Percentiles rank a stretch among this genome's conserved stretches.
Evolutionary conservation across 2,329 filamentous ascomycete genomes (phyloP).

Genomic region (Venturia aucupariae): DNA sequence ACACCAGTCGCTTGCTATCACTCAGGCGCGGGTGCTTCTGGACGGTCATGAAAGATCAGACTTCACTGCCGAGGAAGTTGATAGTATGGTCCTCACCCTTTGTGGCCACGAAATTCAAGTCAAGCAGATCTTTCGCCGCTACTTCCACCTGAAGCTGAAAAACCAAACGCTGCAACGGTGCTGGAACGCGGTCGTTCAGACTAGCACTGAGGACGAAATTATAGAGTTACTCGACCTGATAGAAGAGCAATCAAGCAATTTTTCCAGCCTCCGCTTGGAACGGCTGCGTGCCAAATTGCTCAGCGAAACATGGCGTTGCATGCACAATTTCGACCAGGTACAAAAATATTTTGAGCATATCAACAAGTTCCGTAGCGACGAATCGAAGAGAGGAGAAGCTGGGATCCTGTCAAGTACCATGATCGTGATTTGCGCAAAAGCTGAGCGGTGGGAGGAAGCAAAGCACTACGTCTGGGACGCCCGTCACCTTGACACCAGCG

Average conservation of each 20-base stretch:
- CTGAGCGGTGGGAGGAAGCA: background rate
- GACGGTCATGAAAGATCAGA: background rate
- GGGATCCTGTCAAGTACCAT: slow-evolving; percentile 2
- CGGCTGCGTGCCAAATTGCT: background rate
- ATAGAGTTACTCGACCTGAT: background rate
- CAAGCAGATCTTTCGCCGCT: background rate
- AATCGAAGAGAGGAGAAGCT: background rate
- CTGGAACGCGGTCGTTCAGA: background rate
- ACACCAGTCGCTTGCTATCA: background rate
- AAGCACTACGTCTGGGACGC: background rate
- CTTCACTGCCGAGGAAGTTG: background rate
- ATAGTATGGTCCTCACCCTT: background rate
- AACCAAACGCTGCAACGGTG: background rate
- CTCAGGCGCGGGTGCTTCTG: background rate
- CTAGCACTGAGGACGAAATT: background rate
- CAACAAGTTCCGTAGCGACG: background rate
- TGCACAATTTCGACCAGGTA: background rate
- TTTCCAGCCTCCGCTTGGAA: background rate
- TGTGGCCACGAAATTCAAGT: background rate
- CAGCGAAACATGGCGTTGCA: background rate
- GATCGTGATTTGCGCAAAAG: slow-evolving; percentile 1
- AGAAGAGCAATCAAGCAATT: background rate
- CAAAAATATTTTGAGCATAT: background rate
- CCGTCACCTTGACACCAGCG: background rate
- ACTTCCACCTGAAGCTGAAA: background rate